These are phyloP conservation scores for button mushroom (Agaricus bisporus) DNA, from an alignment of 768 basidiomycete genomes.

Conservation along the genomic window DNA sequence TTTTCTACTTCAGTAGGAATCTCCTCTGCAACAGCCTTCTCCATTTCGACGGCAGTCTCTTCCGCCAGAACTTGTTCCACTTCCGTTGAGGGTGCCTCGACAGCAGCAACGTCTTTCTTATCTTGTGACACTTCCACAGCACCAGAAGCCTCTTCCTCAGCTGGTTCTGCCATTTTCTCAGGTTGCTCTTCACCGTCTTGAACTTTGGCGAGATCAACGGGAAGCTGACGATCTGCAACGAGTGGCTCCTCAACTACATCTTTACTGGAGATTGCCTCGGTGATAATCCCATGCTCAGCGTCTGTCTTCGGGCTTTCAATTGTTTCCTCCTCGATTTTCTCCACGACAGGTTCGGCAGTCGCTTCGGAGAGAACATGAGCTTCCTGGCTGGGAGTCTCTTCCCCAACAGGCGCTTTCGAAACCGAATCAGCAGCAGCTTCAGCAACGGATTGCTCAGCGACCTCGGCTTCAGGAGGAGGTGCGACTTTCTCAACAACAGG, in stretches of 20 bases:
- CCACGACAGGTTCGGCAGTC: no score
- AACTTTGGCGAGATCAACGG: no score
- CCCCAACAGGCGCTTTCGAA: background rate
- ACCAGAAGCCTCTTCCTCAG: background rate
- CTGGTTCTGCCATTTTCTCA: background rate
- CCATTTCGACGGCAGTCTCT: no score
- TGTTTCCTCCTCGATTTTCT: no score
- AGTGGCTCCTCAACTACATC: background rate
- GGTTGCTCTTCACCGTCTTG: background rate
- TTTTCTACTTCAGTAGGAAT: no score
- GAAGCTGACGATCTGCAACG: background rate
- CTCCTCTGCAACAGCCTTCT: no score
- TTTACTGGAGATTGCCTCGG: background rate
- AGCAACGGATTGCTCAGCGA: background rate
- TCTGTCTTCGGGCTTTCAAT: no score
- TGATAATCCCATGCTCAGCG: background rate
- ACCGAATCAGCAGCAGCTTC: background rate
- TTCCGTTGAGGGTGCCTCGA: no score
- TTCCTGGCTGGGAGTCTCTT: background rate
- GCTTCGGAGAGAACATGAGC: background rate
- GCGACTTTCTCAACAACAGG: background rate
- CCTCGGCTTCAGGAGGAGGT: background rate
- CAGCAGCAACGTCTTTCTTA: no score
- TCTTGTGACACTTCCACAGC: no score
- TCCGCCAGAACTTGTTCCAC: no score